Base-by-base conservation (phyloP, 495 filamentous ascomycete species). In the Neurospora discreta region DNA sequence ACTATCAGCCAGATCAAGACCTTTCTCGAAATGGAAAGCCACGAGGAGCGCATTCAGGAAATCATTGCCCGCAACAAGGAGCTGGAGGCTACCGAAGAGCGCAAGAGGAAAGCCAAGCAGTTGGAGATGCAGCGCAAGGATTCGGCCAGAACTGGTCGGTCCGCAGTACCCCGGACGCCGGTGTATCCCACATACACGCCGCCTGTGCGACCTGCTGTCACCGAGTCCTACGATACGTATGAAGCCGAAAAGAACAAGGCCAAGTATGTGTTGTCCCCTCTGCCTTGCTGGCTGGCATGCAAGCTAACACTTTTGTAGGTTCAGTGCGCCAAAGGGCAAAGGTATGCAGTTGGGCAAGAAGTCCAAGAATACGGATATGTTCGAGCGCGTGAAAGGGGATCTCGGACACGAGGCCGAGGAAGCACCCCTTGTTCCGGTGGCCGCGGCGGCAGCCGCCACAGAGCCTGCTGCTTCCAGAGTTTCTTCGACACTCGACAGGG, bases 261-360 rank as follows among this genome's bases (percentile, higher is more conserved):
- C 76, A 92, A 91, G 90, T 92, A 86, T 73, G 89, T 75, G 11
- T 20, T 52, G 20, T n/a, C 16, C 20, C 16, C 9, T 36, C 15
- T 38, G 39, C 23, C 5, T 13, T 18, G 40, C 16, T 36, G 44
- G 9, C 43, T 11, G 40, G 3, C 16, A 10, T 33, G n/a, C 60
- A 69, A 44, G 69, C 79, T 81, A 70, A 81, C 75, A 11, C 18
- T 41, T 18, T 3, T n/a, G 3, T 70, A 82, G 84, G 77, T 80
- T 84, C 40, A 79, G 90, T 67, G 88, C 91, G 38, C 87, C 89
- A 42, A 93, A 95, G 79, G 93, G 93, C 72, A 99, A 99, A 82
- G 95, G 95, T 69, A 98, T 99, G 95, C 95, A 98, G 80, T 83
- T 99, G 44, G 96, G 95, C 81, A 97, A 97, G 86, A 98, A 98